A percentile compares a stretch with the other conserved stretches of the same genome.
phyloP scores from a whole-genome alignment of 78 protist species.

The Thecamonas trahens region DNA sequence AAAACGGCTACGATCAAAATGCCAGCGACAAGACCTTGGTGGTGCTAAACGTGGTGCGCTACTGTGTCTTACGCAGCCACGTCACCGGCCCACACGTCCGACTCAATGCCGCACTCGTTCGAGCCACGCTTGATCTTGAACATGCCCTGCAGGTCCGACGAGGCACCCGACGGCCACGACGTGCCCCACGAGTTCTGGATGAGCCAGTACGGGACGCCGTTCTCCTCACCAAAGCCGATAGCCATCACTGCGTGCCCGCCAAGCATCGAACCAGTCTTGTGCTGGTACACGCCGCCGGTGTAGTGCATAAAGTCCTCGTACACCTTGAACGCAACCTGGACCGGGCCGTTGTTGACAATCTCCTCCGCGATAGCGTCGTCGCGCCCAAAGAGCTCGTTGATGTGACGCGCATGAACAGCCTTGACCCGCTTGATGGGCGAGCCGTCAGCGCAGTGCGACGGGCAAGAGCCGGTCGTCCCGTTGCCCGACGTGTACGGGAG shows the following conservation, averaged over 20 bases:
- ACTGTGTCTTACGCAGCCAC: too few species aligned
- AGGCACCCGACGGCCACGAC: constrained; percentile 24
- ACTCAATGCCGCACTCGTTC: constrained; percentile 11
- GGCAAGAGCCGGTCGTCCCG: not conserved
- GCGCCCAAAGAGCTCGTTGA: not conserved
- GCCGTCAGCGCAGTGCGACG: not conserved
- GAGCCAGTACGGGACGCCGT: constrained; percentile 19
- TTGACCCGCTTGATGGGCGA: not conserved
- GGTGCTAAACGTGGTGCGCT: too few species aligned
- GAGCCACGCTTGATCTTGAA: constrained; percentile 8
- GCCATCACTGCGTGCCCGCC: constrained; percentile 52
- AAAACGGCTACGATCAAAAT: too few species aligned
- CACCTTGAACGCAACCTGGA: constrained; percentile 27
- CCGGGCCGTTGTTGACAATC: constrained; percentile 43
- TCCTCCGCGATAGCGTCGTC: constrained; percentile 4
- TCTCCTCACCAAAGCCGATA: constrained; percentile 49
- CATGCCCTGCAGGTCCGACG: constrained; percentile 12
- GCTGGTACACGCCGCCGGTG: constrained; percentile 30
- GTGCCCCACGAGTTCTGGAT: constrained; percentile 24
- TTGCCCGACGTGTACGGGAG: not conserved
- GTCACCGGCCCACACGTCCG: not conserved
- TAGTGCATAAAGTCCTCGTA: constrained; percentile 35
- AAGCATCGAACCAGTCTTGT: constrained; percentile 3
- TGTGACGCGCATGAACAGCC: not conserved
- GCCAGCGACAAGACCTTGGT: too few species aligned